Percentiles rank a stretch among this genome's conserved stretches.
phyloP scores from a whole-genome alignment of 2,329 filamentous ascomycete species.

The Pyrenophora seminiperda region DNA sequence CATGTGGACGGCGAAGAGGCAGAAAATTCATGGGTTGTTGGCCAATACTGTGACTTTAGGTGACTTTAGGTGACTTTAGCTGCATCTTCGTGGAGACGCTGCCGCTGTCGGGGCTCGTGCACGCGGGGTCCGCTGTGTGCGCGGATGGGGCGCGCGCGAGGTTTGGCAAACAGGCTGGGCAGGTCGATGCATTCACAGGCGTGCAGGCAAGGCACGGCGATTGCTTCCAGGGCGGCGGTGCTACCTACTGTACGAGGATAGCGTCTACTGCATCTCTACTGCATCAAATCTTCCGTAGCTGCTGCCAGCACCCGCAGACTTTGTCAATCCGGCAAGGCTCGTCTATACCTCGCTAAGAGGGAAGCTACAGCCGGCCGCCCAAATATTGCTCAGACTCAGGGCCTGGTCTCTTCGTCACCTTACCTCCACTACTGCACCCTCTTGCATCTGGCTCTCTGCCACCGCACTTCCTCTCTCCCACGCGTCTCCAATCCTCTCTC shows the following conservation, averaged over 20 bases:
- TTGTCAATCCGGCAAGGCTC: conserved; percentile 35
- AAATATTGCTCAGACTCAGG: conserved; percentile 23
- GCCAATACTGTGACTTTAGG: conserved; percentile 2
- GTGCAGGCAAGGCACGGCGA: conserved; percentile 16
- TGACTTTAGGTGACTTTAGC: too few relatives aligned
- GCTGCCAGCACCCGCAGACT: conserved; percentile 21
- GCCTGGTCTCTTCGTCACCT: conserved; percentile 28
- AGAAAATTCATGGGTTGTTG: conserved; percentile 2
- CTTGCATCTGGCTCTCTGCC: conserved; percentile 17
- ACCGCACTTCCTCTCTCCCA: conserved; percentile 27
- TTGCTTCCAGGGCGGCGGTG: conserved; percentile 13
- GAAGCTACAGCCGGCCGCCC: conserved; percentile 29
- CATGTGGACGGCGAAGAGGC: not conserved
- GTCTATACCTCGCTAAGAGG: conserved; percentile 39
- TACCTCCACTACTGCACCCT: conserved; percentile 23
- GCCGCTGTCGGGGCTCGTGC: conserved; percentile 24
- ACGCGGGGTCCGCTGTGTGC: conserved; percentile 22
- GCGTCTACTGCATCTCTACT: conserved; percentile 12
- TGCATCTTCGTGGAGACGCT: conserved; percentile 15
- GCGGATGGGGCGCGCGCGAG: conserved; percentile 21
- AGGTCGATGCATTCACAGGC: conserved; percentile 12
- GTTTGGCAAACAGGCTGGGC: conserved; percentile 15
- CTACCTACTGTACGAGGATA: conserved; percentile 16
- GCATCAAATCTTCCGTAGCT: conserved; percentile 13
- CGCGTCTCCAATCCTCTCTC: conserved; percentile 22